These are phyloP conservation scores for Biscogniauxia mediterranea DNA, from an alignment of 2,329 filamentous ascomycete genomes.

Conservation along the genomic window DNA sequence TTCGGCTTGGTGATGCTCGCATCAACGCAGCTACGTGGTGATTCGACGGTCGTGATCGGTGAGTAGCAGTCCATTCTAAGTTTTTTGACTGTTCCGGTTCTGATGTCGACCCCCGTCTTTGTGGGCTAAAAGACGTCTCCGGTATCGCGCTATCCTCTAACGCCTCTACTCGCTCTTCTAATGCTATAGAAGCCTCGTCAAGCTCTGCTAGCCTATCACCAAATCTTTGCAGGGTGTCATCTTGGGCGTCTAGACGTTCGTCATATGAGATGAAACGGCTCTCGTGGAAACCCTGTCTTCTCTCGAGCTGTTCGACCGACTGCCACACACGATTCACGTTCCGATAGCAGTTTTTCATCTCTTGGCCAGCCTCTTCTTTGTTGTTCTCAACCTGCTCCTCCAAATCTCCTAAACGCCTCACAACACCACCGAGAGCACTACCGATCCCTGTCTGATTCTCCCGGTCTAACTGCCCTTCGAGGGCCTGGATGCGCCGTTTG, in stretches of 20 bases:
- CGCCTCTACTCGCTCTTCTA: slow-evolving; percentile 55
- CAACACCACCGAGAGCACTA: slow-evolving; percentile 30
- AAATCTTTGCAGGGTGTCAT: slow-evolving; percentile 44
- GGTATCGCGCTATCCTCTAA: slow-evolving; percentile 41
- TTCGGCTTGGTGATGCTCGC: not conserved
- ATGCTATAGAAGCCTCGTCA: slow-evolving; percentile 47
- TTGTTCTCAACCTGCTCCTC: slow-evolving; percentile 55
- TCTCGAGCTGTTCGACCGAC: slow-evolving; percentile 46
- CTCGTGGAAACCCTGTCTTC: slow-evolving; percentile 36
- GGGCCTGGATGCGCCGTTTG: slow-evolving; percentile 42
- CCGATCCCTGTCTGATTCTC: slow-evolving; percentile 39
- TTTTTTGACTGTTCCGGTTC: slow-evolving; percentile 27
- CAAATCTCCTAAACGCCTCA: slow-evolving; percentile 47
- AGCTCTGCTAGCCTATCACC: slow-evolving; percentile 49
- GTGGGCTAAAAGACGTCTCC: slow-evolving; percentile 25
- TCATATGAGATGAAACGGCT: slow-evolving; percentile 39
- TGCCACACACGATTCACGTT: slow-evolving; percentile 56
- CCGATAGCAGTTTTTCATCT: slow-evolving; percentile 54
- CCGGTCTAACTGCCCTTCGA: slow-evolving; percentile 44
- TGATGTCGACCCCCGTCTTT: slow-evolving; percentile 26
- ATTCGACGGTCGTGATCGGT: slow-evolving; percentile 4
- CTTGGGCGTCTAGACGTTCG: slow-evolving; percentile 40
- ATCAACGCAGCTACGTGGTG: not conserved
- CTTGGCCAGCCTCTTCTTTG: slow-evolving; percentile 48
- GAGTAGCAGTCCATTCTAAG: slow-evolving; percentile 12